Base-by-base conservation (phyloP, 805 yeast species). In the Yarrowia yakushimensis region DNA sequence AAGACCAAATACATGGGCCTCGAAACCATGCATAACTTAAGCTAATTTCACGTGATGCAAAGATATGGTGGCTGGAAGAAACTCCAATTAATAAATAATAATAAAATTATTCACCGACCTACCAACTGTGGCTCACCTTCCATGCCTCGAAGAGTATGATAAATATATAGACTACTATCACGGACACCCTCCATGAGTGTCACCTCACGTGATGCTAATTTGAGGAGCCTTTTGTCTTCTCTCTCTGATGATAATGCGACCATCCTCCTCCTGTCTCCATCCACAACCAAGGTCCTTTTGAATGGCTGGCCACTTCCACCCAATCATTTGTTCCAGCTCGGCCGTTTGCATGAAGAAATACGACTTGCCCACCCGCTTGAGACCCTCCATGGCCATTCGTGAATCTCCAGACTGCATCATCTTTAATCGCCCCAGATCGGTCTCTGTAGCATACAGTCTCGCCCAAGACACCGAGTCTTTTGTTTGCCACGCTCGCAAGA, bases 11-110 rank as follows among this genome's bases (percentile, higher is more conserved):
- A 18, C 18, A 30, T 8, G 9, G 28, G 23, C 23, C 37, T 46
- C 34, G 54, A 17, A 20, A 46, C 18, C 36, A 30, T 46, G 55
- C 55, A 48, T 48, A 33, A 48, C 55, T 22, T 48, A 31, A 48
- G 54, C 28, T 46, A 46, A 31, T 48, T 31, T 48, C 76, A 79
- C 33, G 82, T 81, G 59, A 81, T 78, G 25, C 22, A 27, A 27
- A 2, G 23, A 15, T 23, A 22, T 23, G 13, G 18, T n/a, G n/a
- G n/a, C n/a, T n/a, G n/a, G n/a, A n/a, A n/a, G n/a, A n/a, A n/a
- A n/a, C n/a, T n/a, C n/a, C n/a, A n/a, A n/a, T n/a, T n/a, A n/a
- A n/a, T n/a, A n/a, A n/a, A n/a, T n/a, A n/a, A n/a, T n/a, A n/a
- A n/a, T n/a, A n/a, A n/a, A n/a, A n/a, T n/a, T n/a, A n/a, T n/a